These are phyloP conservation scores for Phytophthora lateralis DNA, from an alignment of 352 stramenopile genomes.

Conservation along the genomic window DNA sequence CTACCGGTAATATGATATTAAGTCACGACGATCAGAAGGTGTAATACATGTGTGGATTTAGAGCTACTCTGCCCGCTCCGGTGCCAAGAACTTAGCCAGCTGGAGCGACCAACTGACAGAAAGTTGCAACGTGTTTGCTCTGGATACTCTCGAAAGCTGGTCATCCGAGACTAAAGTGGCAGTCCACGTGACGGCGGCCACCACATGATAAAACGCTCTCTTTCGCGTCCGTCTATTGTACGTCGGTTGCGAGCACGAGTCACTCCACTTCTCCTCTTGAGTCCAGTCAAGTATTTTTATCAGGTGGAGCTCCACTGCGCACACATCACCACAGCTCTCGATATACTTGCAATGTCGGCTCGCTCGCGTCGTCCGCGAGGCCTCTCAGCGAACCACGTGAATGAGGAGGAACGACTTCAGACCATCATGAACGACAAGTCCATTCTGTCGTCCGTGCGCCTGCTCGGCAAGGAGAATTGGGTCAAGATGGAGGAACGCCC, in stretches of 20 bases:
- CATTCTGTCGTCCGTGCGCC: slow-evolving; percentile 42
- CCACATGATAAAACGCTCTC: slow-evolving; percentile 35
- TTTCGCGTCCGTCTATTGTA: slow-evolving; percentile 33
- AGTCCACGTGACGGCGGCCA: slow-evolving; percentile 3
- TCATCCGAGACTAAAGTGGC: slow-evolving; percentile 16
- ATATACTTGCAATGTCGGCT: slow-evolving; percentile 21
- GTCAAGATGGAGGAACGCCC: slow-evolving; percentile 69
- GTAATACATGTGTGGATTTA: slow-evolving; percentile 20
- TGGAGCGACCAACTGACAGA: slow-evolving; percentile 28
- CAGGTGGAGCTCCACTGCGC: too few relatives aligned
- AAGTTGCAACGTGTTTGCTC: slow-evolving; percentile 26
- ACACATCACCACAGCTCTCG: background rate
- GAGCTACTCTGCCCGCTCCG: slow-evolving; percentile 19
- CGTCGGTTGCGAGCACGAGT: slow-evolving; percentile 1
- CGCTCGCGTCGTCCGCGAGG: slow-evolving; percentile 44
- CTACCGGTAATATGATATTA: too few relatives aligned
- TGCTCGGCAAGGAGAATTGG: slow-evolving; percentile 76
- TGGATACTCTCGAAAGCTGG: slow-evolving; percentile 24
- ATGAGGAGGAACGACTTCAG: slow-evolving; percentile 61
- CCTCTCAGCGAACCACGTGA: slow-evolving; percentile 53
- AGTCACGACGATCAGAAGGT: slow-evolving; percentile 17
- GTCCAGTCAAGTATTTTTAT: slow-evolving; percentile 36
- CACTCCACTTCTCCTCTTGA: slow-evolving; percentile 33
- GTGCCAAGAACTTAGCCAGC: slow-evolving; percentile 26
- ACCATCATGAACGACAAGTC: slow-evolving; percentile 67